Percentiles rank a stretch among this genome's conserved stretches.
These are phyloP conservation scores for Aspergillus pseudoviridinutans DNA, from an alignment of 2,329 filamentous ascomycete genomes.

Conservation along the genomic window DNA sequence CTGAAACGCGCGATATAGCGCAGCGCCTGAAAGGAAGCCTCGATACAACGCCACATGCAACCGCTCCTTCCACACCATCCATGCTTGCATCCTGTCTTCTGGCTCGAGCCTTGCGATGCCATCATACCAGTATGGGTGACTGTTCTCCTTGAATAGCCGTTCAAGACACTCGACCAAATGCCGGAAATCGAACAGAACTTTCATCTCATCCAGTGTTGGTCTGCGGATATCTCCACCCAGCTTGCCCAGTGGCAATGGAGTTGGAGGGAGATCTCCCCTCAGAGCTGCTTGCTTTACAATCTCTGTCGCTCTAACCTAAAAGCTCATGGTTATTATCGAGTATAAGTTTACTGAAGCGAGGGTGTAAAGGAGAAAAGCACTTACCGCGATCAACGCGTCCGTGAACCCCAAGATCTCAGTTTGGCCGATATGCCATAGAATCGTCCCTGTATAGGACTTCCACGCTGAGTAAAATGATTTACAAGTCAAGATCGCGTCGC, in stretches of 20 bases:
- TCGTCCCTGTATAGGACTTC: neutral
- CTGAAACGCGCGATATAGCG: neutral
- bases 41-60: conserved; percentile 5
- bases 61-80: neutral
- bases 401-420: neutral
- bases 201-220: neutral
- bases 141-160: neutral
- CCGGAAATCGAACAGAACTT: neutral
- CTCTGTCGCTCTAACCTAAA: conserved; percentile 2
- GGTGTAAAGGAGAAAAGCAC: neutral
- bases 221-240: neutral
- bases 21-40: conserved; percentile 2
- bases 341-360: too few relatives aligned
- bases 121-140: neutral
- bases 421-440: conserved; percentile 5
- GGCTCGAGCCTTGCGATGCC: neutral
- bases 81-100: neutral
- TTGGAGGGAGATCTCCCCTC: conserved; percentile 1
- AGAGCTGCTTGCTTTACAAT: neutral
- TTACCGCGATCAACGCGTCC: conserved; percentile 5
- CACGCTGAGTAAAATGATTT: neutral
- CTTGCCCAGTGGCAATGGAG: neutral
- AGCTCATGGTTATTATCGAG: neutral
- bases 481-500: neutral
- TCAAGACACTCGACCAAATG: neutral